Evolutionary conservation across 2,329 filamentous ascomycete species (phyloP).

Genomic region (Scopulariopsis brevicaulis): DNA sequence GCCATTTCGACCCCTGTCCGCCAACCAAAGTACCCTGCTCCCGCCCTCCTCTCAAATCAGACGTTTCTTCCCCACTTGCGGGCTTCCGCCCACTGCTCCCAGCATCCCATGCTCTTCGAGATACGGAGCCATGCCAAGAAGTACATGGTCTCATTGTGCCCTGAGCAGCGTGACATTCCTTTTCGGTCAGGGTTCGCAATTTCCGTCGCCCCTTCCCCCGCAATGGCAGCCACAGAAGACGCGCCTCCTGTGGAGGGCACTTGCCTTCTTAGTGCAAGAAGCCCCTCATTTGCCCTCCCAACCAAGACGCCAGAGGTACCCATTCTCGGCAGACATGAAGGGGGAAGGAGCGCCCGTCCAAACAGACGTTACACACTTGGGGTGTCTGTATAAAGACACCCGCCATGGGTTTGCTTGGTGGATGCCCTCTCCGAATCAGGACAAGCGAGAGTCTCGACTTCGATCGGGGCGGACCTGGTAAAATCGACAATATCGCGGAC

Average conservation of each 20-base stretch:
- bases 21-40: not conserved
- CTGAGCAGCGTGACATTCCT: not conserved
- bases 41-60: not conserved
- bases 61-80: not conserved
- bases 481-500: not conserved
- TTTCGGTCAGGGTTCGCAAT: constrained; percentile 1
- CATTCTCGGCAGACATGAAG: constrained; percentile 2
- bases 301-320: not conserved
- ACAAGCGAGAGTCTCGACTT: not conserved
- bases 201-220: not conserved
- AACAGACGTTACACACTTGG: not conserved
- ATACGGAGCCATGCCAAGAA: not conserved
- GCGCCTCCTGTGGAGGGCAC: not conserved
- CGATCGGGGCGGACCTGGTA: not conserved
- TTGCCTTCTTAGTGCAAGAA: not conserved
- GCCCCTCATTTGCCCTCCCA: not conserved
- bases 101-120: not conserved
- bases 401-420: not conserved
- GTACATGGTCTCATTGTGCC: not conserved
- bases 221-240: not conserved
- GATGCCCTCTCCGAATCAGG: not conserved
- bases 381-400: not conserved
- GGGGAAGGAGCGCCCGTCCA: not conserved
- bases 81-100: not conserved
- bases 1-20: not conserved